phyloP scores from a whole-genome alignment of 1,284 basidiomycete species.

The Boletus holoroseus region DNA sequence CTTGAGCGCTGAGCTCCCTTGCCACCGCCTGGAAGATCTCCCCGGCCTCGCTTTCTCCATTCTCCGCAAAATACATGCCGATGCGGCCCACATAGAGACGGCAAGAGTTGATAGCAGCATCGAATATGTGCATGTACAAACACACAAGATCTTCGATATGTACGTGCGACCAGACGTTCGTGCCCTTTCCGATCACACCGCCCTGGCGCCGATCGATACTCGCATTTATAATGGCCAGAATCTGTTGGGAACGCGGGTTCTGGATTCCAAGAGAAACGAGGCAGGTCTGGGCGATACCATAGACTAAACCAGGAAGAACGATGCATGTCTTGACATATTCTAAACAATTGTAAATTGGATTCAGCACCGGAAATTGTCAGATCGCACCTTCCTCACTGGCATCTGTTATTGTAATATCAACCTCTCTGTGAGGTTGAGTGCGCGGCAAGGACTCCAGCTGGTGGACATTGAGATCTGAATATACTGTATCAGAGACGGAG shows the following conservation, averaged over 20 bases:
- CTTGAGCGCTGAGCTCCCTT: conserved; percentile 22
- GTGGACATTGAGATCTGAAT: conserved; percentile 35
- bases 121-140: conserved; percentile 31
- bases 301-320: conserved; percentile 33
- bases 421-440: conserved; percentile 34
- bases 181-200: conserved; percentile 32
- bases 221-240: conserved; percentile 27
- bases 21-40: conserved; percentile 23
- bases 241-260: conserved; percentile 26
- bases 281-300: conserved; percentile 26
- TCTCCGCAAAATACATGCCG: conserved; percentile 35
- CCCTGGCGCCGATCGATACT: conserved; percentile 30
- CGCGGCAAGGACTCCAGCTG: conserved; percentile 33
- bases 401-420: conserved; percentile 26
- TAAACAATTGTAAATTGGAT: conserved; percentile 3
- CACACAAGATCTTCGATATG: conserved; percentile 33
- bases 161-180: conserved; percentile 34
- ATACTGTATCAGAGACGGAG: conserved; percentile 30
- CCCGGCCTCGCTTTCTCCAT: conserved; percentile 26
- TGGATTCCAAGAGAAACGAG: conserved; percentile 31
- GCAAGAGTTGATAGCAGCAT: conserved; percentile 27
- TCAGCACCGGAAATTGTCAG: background rate
- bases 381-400: conserved; percentile 34
- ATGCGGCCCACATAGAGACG: conserved; percentile 25
- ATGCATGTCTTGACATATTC: conserved; percentile 33